Base-by-base conservation (phyloP, 2,329 filamentous ascomycete species). In the Zasmidium angulare region DNA sequence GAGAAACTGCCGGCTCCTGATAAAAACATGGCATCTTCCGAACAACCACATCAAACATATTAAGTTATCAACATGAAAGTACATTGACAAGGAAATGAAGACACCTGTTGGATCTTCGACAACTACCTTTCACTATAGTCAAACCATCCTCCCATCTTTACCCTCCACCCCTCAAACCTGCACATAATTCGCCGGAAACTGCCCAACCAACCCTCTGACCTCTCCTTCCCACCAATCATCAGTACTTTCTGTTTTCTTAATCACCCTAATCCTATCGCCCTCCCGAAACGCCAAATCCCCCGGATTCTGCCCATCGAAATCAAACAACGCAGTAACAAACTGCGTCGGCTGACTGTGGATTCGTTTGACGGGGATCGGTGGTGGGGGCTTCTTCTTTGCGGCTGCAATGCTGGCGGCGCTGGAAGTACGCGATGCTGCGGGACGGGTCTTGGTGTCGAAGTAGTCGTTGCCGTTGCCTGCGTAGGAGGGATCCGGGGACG, bases 221-320 rank as follows among this genome's bases (percentile, higher is more conserved):
- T 95, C 90, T 12, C 91, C 91, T 62, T 90, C 84, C 91, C 91
- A 96, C 90, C 91, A 96, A 71, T 95, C 91, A 75, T 95, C 89
- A 21, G 86, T 88, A 62, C 87, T 91, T 6, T 85, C 83, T 1
- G 91, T 95, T 78, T 89, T 91, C 77, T 90, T 90, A 29, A 92
- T 71, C 2, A 96, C 87, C 49, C 82, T 84, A 66, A 96, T 96
- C 52, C 83, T 81, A 69, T 95, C 91, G 1, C 90, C 91, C 73
- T 93, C 89, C 26, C 80, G 80, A 71, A 96, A 96, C 1, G 82
- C 82, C 53, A 96, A 72, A 72, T 96, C 91, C 0, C 89, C 89
- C 1, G 78, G 74, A 6, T 82, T 84, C 69, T 92, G 86, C 0
- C 88, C 89, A 1, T 81, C 80, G 71, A 92, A 96, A 64, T 89